Base-by-base conservation (phyloP, 768 basidiomycete genomes). In the Lentinus brumalis region DNA sequence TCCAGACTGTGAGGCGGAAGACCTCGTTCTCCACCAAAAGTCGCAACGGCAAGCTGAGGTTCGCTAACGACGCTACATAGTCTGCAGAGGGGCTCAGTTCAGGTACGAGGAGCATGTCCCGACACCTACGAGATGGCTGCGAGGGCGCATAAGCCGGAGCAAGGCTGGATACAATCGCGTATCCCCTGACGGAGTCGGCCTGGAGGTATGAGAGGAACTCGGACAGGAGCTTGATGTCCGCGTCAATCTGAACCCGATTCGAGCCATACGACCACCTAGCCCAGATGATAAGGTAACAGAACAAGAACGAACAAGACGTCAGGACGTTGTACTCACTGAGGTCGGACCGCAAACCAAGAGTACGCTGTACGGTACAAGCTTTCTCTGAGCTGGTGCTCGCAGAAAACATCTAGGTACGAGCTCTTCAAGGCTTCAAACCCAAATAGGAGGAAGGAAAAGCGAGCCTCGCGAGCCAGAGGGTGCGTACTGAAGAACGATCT, bases 181-280 rank as follows among this genome's bases (percentile, higher is more conserved):
- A 75, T 32, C 85, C 86, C 54, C 88, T 82, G 42, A 91, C 79
- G 0, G 81, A 75, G 72, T 98, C 96, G 0, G 82, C 80, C 67
- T 91, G 87, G 32, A 98, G 75, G 65, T 88, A 87, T 0, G 83
- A 83, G 30, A 92, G 71, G 69, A 99, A 92, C 68, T 98, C 94
- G 16, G 86, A 86, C 7, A 98, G 76, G 0, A 96, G 80, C 72
- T 89, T 93, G 67, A 95, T 84, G 70, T 98, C 96, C 1, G 91
- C 87, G 63, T 91, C 87, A 18, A 98, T 79, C 75, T 98, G 95
- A 5, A 94, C 86, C 2, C 94, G 87, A 73, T 93, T 93, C 29
- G 92, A 91, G n/a, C 96, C 97, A 71, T 88, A 97, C 4, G 96
- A 89, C 96, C 96, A 98, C 67, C 96, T 98, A 67, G 1, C 15